Conservation (phyloP, 2,329 filamentous ascomycete species). For the Acarospora socialis region DNA sequence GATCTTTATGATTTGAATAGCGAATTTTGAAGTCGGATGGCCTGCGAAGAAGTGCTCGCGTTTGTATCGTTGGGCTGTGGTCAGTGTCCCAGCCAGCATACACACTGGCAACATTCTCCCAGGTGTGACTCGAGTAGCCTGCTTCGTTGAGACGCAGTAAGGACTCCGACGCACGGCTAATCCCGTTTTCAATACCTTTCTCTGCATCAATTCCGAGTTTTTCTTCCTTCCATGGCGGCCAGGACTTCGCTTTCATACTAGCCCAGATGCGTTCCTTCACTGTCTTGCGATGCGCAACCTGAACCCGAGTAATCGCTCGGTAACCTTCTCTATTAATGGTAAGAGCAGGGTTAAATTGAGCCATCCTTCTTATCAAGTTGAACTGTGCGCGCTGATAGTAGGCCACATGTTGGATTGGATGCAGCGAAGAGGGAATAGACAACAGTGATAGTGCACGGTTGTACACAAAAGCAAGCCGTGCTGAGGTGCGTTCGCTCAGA, state of each 20-base stretch:
- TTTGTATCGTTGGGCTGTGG: conserved; percentile 48
- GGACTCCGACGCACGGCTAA: conserved; percentile 41
- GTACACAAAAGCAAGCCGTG: conserved; percentile 28
- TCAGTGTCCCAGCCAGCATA: conserved; percentile 51
- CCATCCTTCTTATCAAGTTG: conserved; percentile 42
- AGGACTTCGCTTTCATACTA: conserved; percentile 42
- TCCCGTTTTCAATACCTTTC: conserved; percentile 40
- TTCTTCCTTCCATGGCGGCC: conserved; percentile 53
- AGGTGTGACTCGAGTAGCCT: conserved; percentile 37
- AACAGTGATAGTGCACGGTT: conserved; percentile 37
- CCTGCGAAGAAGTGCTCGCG: conserved; percentile 33
- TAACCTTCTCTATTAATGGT: conserved; percentile 45
- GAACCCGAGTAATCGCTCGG: conserved; percentile 39
- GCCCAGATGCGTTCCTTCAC: conserved; percentile 42
- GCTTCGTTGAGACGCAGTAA: conserved; percentile 44
- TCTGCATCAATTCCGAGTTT: conserved; percentile 45
- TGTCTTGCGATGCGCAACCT: conserved; percentile 45
- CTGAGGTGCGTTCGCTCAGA: conserved; percentile 11
- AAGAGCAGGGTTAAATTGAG: conserved; percentile 37
- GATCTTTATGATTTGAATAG: too few relatives aligned
- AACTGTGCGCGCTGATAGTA: conserved; percentile 45
- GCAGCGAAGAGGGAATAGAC: conserved; percentile 31
- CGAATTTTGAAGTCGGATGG: too few relatives aligned
- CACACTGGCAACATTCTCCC: conserved; percentile 40
- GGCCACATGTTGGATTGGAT: conserved; percentile 34